Percentiles rank a stretch among this genome's conserved stretches.
Evolutionary conservation across 2,329 filamentous ascomycete genomes (phyloP).

Genomic region (Ceratocystis ficicola): DNA sequence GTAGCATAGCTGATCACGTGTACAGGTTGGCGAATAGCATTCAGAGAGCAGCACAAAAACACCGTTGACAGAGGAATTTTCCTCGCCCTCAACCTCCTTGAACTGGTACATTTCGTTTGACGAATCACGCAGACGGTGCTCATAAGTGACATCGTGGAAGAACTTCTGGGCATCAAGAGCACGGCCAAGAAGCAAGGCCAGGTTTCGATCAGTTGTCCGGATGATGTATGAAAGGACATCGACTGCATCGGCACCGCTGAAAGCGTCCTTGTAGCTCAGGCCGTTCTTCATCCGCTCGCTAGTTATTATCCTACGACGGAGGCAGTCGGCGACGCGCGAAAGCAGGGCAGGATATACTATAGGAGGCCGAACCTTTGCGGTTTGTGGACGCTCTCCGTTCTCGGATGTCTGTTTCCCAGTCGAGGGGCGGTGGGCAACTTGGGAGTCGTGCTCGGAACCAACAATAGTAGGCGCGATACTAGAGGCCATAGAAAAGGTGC

Average conservation of each 20-base stretch:
- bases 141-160: constrained; percentile 98
- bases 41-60: constrained; percentile 94
- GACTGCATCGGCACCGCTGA: constrained; percentile 89
- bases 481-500: constrained; percentile 90
- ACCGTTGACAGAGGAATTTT: constrained; percentile 67
- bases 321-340: constrained; percentile 86
- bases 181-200: constrained; percentile 79
- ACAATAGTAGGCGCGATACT: constrained; percentile 60
- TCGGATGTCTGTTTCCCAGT: constrained; percentile 42
- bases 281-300: constrained; percentile 93
- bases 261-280: constrained; percentile 91
- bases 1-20: constrained; percentile 87
- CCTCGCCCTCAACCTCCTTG: constrained; percentile 62
- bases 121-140: constrained; percentile 90
- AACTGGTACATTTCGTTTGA: constrained; percentile 84
- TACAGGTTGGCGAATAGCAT: constrained; percentile 96
- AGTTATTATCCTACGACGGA: constrained; percentile 74
- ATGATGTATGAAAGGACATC: constrained; percentile 95
- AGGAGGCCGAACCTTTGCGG: constrained; percentile 56
- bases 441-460: constrained; percentile 46
- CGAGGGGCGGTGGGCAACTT: constrained; percentile 45
- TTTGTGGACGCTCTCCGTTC: constrained; percentile 43
- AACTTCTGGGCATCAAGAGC: constrained; percentile 96
- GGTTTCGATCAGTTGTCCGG: constrained; percentile 87
- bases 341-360: constrained; percentile 88